Conservation (phyloP, 2,329 filamentous ascomycete genomes). For the Cytospora schulzeri region DNA sequence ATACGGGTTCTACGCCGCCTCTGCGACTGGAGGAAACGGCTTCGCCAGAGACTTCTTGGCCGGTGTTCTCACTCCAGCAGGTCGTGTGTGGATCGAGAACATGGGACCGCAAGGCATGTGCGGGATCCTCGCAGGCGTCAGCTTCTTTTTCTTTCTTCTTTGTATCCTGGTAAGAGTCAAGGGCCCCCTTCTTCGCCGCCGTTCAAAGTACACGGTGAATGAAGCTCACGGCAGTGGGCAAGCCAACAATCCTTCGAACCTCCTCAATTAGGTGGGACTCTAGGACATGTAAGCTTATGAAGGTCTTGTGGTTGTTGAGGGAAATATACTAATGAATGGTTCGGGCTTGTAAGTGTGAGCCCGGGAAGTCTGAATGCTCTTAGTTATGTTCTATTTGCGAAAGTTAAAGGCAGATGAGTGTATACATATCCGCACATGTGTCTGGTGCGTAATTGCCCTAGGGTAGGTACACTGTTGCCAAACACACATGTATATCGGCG, state of each 20-base stretch:
- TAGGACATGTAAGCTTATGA: too few species aligned
- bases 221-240: background rate
- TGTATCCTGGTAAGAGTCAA: background rate
- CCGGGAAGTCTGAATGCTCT: too few species aligned
- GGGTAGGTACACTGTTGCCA: too few species aligned
- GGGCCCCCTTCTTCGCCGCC: conserved; percentile 7
- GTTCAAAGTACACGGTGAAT: conserved; percentile 14
- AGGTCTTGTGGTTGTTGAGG: too few species aligned
- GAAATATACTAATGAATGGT: too few species aligned
- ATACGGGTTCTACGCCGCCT: conserved; percentile 58
- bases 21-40: conserved; percentile 54
- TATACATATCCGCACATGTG: too few species aligned
- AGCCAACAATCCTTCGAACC: background rate
- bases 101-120: conserved; percentile 15
- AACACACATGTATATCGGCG: too few species aligned
- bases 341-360: too few species aligned
- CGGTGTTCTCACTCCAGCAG: conserved; percentile 38
- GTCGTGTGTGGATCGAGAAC: conserved; percentile 1
- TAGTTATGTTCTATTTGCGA: too few species aligned
- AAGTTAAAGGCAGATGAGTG: too few species aligned
- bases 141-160: background rate
- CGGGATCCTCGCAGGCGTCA: conserved; percentile 3
- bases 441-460: too few species aligned
- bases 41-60: conserved; percentile 67
- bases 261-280: background rate